phyloP scores from a whole-genome alignment of 805 yeast species.

The Starmera pachycereana region DNA sequence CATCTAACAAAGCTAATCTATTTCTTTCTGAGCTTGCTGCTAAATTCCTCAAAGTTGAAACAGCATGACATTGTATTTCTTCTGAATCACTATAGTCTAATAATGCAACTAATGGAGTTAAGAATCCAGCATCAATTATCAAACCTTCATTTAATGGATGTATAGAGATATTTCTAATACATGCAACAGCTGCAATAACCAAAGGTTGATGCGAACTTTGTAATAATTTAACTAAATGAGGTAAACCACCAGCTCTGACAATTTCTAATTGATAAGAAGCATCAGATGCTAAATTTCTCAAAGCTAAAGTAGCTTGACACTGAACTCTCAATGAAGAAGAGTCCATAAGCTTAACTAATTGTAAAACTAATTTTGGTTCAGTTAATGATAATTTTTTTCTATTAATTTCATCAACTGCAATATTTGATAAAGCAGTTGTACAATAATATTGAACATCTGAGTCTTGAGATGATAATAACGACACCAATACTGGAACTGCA shows the following conservation, averaged over 20 bases:
- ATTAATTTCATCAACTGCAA: constrained; percentile 92
- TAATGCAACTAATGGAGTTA: constrained; percentile 79
- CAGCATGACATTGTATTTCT: constrained; percentile 97
- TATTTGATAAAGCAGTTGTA: constrained; percentile 92
- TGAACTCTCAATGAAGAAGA: constrained; percentile 90
- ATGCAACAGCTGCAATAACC: constrained; percentile 94
- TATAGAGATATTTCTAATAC: constrained; percentile 92
- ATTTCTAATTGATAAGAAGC: constrained; percentile 93
- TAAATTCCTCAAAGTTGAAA: constrained; percentile 86
- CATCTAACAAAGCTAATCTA: constrained; percentile 82
- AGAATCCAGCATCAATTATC: constrained; percentile 93
- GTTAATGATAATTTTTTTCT: constrained; percentile 82
- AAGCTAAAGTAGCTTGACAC: constrained; percentile 95
- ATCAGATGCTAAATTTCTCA: constrained; percentile 93
- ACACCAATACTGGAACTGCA: constrained; percentile 92
- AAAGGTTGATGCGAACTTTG: constrained; percentile 87
- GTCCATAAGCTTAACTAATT: constrained; percentile 85
- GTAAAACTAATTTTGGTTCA: constrained; percentile 84
- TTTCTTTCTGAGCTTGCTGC: constrained; percentile 95
- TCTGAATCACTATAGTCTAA: constrained; percentile 81
- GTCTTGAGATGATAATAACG: constrained; percentile 74
- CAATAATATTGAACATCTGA: constrained; percentile 98
- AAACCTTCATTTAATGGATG: constrained; percentile 94
- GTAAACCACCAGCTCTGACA: constrained; percentile 91
- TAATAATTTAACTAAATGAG: constrained; percentile 81